Conservation (phyloP, 495 filamentous ascomycete genomes). For the Tuber brumale region DNA sequence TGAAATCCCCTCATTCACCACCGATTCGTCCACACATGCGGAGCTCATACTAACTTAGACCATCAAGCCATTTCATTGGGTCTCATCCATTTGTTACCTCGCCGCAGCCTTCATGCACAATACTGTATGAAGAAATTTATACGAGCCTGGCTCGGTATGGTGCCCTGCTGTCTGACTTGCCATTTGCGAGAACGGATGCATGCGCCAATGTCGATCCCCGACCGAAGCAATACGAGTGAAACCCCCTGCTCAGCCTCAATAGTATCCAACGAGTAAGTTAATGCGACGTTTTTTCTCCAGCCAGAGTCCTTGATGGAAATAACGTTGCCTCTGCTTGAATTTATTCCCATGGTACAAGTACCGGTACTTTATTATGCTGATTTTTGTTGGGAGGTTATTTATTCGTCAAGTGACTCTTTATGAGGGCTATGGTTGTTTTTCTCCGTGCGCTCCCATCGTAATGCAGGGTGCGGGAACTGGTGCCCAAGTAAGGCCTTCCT, state of each 20-base stretch:
- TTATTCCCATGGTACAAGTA: background rate
- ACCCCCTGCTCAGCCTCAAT: background rate
- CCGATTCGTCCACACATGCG: background rate
- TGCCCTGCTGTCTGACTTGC: background rate
- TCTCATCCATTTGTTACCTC: background rate
- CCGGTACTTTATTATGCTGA: background rate
- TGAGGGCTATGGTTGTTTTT: background rate
- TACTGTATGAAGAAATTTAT: background rate
- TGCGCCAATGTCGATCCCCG: background rate
- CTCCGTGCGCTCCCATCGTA: background rate
- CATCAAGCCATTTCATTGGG: background rate
- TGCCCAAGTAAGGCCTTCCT: background rate
- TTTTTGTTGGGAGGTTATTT: background rate
- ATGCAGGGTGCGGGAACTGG: background rate
- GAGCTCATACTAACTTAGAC: background rate
- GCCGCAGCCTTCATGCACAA: background rate
- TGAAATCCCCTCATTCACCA: background rate
- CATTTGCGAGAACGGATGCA: background rate
- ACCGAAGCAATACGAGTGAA: background rate
- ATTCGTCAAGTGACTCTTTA: background rate
- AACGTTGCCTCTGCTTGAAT: background rate
- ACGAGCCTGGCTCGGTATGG: background rate
- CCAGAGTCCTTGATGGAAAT: background rate
- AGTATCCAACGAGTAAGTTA: background rate
- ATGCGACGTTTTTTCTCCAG: background rate